Evolutionary conservation across 106 monocot species (phyloP), one percentile per base, ranked within the genome.

Genomic region (Allium cepa): DNA sequence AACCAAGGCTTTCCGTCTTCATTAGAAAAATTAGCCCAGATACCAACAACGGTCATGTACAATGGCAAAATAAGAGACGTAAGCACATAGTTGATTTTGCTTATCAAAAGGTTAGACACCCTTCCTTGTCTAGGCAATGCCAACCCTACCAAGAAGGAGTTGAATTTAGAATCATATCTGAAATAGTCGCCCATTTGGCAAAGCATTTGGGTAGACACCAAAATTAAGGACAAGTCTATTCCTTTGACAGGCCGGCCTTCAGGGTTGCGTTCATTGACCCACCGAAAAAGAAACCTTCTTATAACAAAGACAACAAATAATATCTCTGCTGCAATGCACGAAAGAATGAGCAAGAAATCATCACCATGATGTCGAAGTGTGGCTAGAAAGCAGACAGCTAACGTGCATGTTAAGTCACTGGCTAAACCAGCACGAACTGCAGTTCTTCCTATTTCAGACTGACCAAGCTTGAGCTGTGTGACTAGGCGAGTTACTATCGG

Each of bases 391-490:
- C 66, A 72, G 26, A 76, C 72, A 47, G 83, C 10, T 28, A 71
- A 11, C 17, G 79, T 84, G 58, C 76, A 71, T 46, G 77, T 52
- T 77, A 93, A 77, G 79, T 93, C 93, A 22, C 66, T 78, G 76
- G 72, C 49, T 55, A 93, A 49, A 26, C 76, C 83, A 13, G 85
- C 71, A 4, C 62, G 57, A 56, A 93, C 74, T 27, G 81, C 78
- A 5, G 79, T 62, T 9, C 83, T 78, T 3, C 93, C 88, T 6
- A 85, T 70, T 17, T 76, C 83, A 11, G 88, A 86, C 71, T 78
- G 83, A 49, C 83, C 73, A 70, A 93, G 80, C 81, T 93, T 93
- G 69, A 88, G 85, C 68, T 88, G 85, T 17, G 85, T 83, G 63
- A 76, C 75, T 56, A 85, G 72, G 47, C 88, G 79, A 60, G 88